Evolutionary conservation across 768 basidiomycete genomes (phyloP).

Genomic region (Boletus vinaceobasis): DNA sequence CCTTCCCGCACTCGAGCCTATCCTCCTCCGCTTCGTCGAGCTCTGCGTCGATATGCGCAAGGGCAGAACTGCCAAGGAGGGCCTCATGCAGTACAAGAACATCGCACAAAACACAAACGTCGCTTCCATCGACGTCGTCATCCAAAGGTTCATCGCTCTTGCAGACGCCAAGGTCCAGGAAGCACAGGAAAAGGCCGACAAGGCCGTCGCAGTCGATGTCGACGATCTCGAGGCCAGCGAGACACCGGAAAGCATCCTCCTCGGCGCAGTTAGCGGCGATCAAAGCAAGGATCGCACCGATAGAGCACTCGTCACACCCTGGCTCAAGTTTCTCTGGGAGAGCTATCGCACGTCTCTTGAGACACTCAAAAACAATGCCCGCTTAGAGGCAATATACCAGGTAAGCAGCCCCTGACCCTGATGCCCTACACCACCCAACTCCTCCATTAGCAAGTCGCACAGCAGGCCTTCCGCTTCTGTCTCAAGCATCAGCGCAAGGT

Average conservation of each 20-base stretch:
- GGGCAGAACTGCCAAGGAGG: slow-evolving; percentile 87
- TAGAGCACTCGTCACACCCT: slow-evolving; percentile 91
- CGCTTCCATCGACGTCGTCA: slow-evolving; percentile 86
- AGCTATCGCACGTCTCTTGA: slow-evolving; percentile 94
- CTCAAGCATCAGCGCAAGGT: slow-evolving; percentile 90
- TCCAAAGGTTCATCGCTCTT: slow-evolving; percentile 79
- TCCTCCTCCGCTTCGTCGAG: slow-evolving; percentile 93
- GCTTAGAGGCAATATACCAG: slow-evolving; percentile 92
- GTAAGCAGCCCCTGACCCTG: slow-evolving; percentile 39
- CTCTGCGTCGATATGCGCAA: slow-evolving; percentile 95
- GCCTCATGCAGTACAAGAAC: slow-evolving; percentile 97
- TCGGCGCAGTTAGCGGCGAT: slow-evolving; percentile 85
- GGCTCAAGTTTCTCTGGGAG: slow-evolving; percentile 99
- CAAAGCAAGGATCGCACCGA: slow-evolving; percentile 95
- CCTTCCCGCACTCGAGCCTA: slow-evolving; percentile 85
- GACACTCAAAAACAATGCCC: slow-evolving; percentile 92
- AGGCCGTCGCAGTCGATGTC: slow-evolving; percentile 72
- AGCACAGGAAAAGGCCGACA: slow-evolving; percentile 84
- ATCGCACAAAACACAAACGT: slow-evolving; percentile 93
- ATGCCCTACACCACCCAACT: background rate
- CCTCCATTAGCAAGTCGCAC: slow-evolving; percentile 74
- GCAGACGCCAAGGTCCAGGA: slow-evolving; percentile 80
- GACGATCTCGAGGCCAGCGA: slow-evolving; percentile 96
- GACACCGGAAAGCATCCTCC: slow-evolving; percentile 87
- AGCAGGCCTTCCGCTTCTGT: slow-evolving; percentile 97